A percentile compares a stretch with the other conserved stretches of the same genome.
Conservation (phyloP, 176 grass and related monocot genomes). For the Oryza longistaminata region DNA sequence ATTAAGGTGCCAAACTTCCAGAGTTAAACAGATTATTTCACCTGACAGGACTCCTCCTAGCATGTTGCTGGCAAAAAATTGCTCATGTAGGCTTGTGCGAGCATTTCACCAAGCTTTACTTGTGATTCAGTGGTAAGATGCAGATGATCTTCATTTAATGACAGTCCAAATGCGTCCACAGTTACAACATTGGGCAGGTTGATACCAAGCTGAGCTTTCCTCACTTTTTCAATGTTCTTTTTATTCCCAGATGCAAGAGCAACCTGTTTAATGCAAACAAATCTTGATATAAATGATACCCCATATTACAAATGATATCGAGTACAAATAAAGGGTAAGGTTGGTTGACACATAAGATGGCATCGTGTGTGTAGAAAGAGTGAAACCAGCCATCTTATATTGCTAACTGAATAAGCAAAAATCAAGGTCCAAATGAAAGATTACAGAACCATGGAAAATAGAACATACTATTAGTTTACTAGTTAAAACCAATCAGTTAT, state of each 20-base stretch:
- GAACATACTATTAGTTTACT: not conserved
- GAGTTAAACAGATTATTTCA: not conserved
- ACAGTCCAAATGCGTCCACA: slow-evolving; percentile 73
- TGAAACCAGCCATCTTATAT: not conserved
- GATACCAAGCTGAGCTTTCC: slow-evolving; percentile 68
- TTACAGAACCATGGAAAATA: not conserved
- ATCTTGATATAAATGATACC: slow-evolving; percentile 20
- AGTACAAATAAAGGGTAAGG: not conserved
- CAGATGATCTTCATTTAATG: slow-evolving; percentile 67
- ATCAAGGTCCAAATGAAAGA: not conserved
- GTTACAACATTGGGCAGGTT: slow-evolving; percentile 73
- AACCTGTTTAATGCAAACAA: slow-evolving; percentile 56
- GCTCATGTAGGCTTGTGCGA: slow-evolving; percentile 68
- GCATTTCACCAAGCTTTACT: slow-evolving; percentile 78
- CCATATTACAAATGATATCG: not conserved
- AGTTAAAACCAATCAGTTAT: not conserved
- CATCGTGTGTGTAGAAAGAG: not conserved
- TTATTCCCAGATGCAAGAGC: slow-evolving; percentile 77
- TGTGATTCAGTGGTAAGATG: slow-evolving; percentile 80
- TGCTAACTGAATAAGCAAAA: not conserved
- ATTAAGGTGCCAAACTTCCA: slow-evolving; percentile 10
- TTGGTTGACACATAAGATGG: not conserved
- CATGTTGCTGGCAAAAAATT: slow-evolving; percentile 37
- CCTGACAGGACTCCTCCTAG: slow-evolving; percentile 20
- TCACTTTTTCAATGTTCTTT: slow-evolving; percentile 69